These are phyloP conservation scores for Hypomontagnella monticulosa DNA, from an alignment of 495 filamentous ascomycete species.

Conservation along the genomic window DNA sequence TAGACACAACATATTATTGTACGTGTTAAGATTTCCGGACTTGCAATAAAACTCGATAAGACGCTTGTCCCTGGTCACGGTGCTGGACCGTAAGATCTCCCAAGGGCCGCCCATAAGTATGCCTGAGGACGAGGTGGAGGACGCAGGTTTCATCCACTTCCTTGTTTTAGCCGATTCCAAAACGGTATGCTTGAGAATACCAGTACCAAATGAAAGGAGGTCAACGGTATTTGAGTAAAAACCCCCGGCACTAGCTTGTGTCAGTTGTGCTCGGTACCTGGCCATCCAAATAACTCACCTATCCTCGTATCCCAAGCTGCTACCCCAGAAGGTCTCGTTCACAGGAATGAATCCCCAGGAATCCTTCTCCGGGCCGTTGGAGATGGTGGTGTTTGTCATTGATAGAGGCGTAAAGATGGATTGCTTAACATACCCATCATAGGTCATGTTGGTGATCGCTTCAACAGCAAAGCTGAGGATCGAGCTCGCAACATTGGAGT, in stretches of 20 bases:
- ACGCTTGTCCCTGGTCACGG: slow-evolving; percentile 50
- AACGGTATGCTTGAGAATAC: slow-evolving; percentile 59
- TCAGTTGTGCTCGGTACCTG: slow-evolving; percentile 9
- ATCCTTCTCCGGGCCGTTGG: slow-evolving; percentile 43
- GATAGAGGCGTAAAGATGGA: slow-evolving; percentile 52
- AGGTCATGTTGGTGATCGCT: slow-evolving; percentile 47
- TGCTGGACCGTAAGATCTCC: slow-evolving; percentile 59
- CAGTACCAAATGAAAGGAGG: slow-evolving; percentile 58
- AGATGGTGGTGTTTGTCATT: slow-evolving; percentile 53
- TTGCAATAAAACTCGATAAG: slow-evolving; percentile 66
- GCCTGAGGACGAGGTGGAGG: slow-evolving; percentile 57
- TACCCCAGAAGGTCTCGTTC: slow-evolving; percentile 52
- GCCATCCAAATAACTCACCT: slow-evolving; percentile 49
- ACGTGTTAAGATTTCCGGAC: slow-evolving; percentile 58
- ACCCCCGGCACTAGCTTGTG: slow-evolving; percentile 51
- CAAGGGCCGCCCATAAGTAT: slow-evolving; percentile 62
- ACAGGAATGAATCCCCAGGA: slow-evolving; percentile 53
- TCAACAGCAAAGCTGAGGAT: slow-evolving; percentile 53
- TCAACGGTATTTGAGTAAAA: slow-evolving; percentile 65
- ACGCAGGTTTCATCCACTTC: slow-evolving; percentile 64
- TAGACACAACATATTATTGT: slow-evolving; percentile 58
- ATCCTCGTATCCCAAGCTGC: slow-evolving; percentile 54
- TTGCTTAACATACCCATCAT: slow-evolving; percentile 42
- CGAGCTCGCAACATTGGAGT: slow-evolving; percentile 53
- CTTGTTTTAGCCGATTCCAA: slow-evolving; percentile 56